phyloP scores from a whole-genome alignment of 2,329 filamentous ascomycete species.

The Ophiocordyceps camponoti-rufipedis region DNA sequence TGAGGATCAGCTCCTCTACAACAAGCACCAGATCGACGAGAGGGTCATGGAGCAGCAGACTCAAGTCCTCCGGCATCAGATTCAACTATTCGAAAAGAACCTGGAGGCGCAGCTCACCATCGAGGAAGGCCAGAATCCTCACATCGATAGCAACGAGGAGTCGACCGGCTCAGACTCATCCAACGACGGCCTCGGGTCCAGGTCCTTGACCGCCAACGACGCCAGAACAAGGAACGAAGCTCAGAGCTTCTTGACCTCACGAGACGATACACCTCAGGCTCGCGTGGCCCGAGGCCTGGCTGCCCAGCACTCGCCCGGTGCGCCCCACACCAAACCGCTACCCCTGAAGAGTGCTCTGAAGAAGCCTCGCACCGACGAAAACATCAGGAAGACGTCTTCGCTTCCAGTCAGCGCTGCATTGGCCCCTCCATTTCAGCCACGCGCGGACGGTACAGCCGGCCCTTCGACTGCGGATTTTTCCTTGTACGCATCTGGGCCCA shows the following conservation, averaged over 20 bases:
- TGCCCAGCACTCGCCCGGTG: slow-evolving; percentile 6
- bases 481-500: not conserved
- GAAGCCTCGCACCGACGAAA: slow-evolving; percentile 6
- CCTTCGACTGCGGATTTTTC: slow-evolving; percentile 3
- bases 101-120: slow-evolving; percentile 24
- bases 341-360: slow-evolving; percentile 5
- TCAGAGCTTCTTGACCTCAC: slow-evolving; percentile 4
- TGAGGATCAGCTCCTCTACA: slow-evolving; percentile 41
- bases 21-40: slow-evolving; percentile 44
- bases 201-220: slow-evolving; percentile 4
- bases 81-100: slow-evolving; percentile 30
- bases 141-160: slow-evolving; percentile 10
- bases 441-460: slow-evolving; percentile 8
- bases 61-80: slow-evolving; percentile 22
- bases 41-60: slow-evolving; percentile 26
- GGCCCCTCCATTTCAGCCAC: slow-evolving; percentile 30
- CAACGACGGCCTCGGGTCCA: slow-evolving; percentile 2
- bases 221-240: slow-evolving; percentile 3
- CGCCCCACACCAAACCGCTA: slow-evolving; percentile 13
- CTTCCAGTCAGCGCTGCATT: slow-evolving; percentile 27
- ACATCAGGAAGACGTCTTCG: slow-evolving; percentile 15
- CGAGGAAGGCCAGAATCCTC: slow-evolving; percentile 25
- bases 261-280: slow-evolving; percentile 3
- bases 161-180: slow-evolving; percentile 5
- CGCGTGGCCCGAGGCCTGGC: slow-evolving; percentile 3